Conservation (phyloP, 768 basidiomycete species). For the Psilocybe sp. region DNA sequence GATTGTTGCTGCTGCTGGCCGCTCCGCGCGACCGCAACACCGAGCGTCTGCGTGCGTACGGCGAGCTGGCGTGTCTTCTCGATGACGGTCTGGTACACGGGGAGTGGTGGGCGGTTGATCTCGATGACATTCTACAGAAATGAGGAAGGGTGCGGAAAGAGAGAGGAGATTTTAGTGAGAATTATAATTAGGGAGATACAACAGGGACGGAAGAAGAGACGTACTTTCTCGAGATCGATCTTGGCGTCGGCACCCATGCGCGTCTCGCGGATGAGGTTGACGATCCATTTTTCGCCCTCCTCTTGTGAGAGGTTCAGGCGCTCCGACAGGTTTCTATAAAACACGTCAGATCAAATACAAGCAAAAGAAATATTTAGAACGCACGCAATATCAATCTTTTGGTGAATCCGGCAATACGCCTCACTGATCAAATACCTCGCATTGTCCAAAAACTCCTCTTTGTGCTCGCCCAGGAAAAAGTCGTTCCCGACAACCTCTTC, state of each 20-base stretch:
- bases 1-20: conserved; percentile 19
- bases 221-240: conserved; percentile 93
- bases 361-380: conserved; percentile 5
- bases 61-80: conserved; percentile 93
- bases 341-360: background rate
- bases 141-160: background rate
- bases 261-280: conserved; percentile 97
- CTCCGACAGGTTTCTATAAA: conserved; percentile 80
- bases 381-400: conserved; percentile 84
- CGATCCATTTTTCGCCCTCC: conserved; percentile 99
- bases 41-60: conserved; percentile 86
- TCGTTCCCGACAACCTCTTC: conserved; percentile 86
- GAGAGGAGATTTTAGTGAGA: background rate
- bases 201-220: conserved; percentile 8
- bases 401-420: conserved; percentile 97
- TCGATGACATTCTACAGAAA: conserved; percentile 81
- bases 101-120: conserved; percentile 85
- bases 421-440: conserved; percentile 95
- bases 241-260: conserved; percentile 96
- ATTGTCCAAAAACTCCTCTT: conserved; percentile 94
- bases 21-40: conserved; percentile 58
- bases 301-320: conserved; percentile 90
- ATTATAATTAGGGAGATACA: background rate
- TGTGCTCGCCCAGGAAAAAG: conserved; percentile 90
- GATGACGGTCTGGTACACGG: conserved; percentile 91